Percentiles rank a stretch among this genome's conserved stretches.
Conservation (phyloP, 2,329 filamentous ascomycete species). For the Phaeomoniella chlamydospora region DNA sequence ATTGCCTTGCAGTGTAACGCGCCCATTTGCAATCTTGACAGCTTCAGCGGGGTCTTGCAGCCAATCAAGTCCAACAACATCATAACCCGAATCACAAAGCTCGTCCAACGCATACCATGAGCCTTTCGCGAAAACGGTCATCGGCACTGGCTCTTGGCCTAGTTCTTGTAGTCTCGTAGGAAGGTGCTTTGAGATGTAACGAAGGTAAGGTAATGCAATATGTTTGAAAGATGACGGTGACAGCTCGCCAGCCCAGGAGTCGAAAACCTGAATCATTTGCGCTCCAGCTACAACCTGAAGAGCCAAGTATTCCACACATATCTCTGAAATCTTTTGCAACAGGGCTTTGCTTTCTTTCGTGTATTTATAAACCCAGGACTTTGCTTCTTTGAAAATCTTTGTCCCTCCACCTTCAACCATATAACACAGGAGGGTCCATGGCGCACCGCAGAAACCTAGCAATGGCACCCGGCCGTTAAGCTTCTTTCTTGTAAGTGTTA, state of each 20-base stretch:
- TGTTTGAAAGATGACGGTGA: slow-evolving; percentile 69
- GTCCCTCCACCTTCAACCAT: slow-evolving; percentile 97
- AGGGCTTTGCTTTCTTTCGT: slow-evolving; percentile 65
- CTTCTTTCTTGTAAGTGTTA: slow-evolving; percentile 80
- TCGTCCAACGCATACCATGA: slow-evolving; percentile 90
- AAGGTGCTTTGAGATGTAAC: slow-evolving; percentile 68
- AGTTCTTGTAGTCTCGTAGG: slow-evolving; percentile 61
- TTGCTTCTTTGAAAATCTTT: slow-evolving; percentile 85
- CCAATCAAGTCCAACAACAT: slow-evolving; percentile 93
- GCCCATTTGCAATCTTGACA: slow-evolving; percentile 60
- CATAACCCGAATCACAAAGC: slow-evolving; percentile 75
- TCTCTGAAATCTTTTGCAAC: slow-evolving; percentile 79
- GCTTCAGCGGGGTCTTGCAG: slow-evolving; percentile 77
- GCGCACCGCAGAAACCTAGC: slow-evolving; percentile 92
- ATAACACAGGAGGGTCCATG: slow-evolving; percentile 94
- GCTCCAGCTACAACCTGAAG: slow-evolving; percentile 86
- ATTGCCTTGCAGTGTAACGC: slow-evolving; percentile 83
- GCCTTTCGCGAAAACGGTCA: slow-evolving; percentile 97
- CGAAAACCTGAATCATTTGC: slow-evolving; percentile 92
- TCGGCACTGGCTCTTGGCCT: slow-evolving; percentile 68
- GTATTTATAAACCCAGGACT: slow-evolving; percentile 94
- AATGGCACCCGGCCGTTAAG: slow-evolving; percentile 76
- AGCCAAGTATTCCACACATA: slow-evolving; percentile 90
- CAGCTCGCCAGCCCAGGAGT: slow-evolving; percentile 94
- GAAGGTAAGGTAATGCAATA: slow-evolving; percentile 76